Base-by-base conservation (phyloP, 1,139 yeast species). In the Blastobotrys illinoisensis region DNA sequence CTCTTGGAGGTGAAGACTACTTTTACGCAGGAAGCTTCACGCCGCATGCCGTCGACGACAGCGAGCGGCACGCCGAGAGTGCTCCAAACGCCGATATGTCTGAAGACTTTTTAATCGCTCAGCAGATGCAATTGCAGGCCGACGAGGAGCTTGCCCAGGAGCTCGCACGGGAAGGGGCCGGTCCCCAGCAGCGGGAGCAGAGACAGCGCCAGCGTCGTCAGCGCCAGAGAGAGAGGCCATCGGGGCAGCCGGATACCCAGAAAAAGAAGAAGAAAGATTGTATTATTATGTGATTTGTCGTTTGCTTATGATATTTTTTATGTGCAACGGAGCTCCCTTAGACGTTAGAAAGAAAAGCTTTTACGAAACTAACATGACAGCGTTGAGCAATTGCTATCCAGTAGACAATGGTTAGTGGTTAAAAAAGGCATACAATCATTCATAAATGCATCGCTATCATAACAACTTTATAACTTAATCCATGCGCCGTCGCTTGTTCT, bases 1-100 rank as follows among this genome's bases (percentile, higher is more conserved):
- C 85, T 2, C 76, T 78, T 53, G 96, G 96, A 0, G 74, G 76
- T 5, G 80, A 79, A 23, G 95, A 88, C 64, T 72, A 77, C 44
- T 87, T 86, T 65, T 84, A 81, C 66, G 79, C 81, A 13, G 88
- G 88, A 1, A 75, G 74, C 1, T 65, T 76, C 5, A 48, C 46
- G 18, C 44, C 54, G 21, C 51, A 52, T 59, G 36, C 47, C 51
- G 20, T 49, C 54, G 51, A 26, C 52, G 36, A 56, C 21, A 51
- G 45, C 43, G 54, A 36, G 45, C 36, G 53, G 14, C 36, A 24
- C 7, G 36, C 44, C 14, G 52, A 48, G 18, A 50, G 44, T 26
- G 55, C 5, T 6, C 23, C 23, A 4, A 21, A 43, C 46, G 56
- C 32, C 49, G 63, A 50, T 49, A 58, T 32, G n/a, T 26, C 58